These are phyloP conservation scores for Hemisphaericaspora nanyangensis DNA, from an alignment of 805 yeast genomes.

Conservation along the genomic window DNA sequence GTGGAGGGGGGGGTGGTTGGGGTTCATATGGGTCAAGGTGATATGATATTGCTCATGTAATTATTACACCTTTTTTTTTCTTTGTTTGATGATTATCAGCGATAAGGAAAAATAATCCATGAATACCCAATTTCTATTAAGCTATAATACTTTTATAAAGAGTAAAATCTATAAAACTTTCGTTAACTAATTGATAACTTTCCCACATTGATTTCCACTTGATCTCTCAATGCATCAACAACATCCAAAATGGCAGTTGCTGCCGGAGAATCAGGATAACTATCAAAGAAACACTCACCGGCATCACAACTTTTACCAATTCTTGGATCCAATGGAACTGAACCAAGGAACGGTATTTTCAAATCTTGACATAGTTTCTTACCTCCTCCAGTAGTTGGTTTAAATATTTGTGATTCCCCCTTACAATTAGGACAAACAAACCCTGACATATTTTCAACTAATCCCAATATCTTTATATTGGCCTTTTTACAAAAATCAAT, in stretches of 20 bases:
- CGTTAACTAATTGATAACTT: constrained; percentile 3
- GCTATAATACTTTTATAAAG: too few relatives aligned
- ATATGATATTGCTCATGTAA: too few relatives aligned
- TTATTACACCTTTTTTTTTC: background rate
- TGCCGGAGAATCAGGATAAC: constrained; percentile 90
- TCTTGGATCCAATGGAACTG: constrained; percentile 94
- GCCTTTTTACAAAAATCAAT: constrained; percentile 94
- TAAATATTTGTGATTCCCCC: constrained; percentile 84
- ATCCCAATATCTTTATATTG: constrained; percentile 75
- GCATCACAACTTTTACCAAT: constrained; percentile 85
- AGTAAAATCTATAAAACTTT: too few relatives aligned
- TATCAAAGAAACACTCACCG: constrained; percentile 81
- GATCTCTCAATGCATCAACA: constrained; percentile 65
- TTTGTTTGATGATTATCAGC: background rate
- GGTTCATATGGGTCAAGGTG: too few relatives aligned
- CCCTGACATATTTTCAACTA: constrained; percentile 98
- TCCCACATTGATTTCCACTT: constrained; percentile 31
- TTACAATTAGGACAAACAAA: constrained; percentile 95
- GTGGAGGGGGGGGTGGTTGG: too few relatives aligned
- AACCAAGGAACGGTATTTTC: constrained; percentile 75
- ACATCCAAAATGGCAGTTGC: constrained; percentile 80
- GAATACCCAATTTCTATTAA: background rate
- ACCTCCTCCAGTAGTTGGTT: constrained; percentile 98
- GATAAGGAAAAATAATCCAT: too few relatives aligned
- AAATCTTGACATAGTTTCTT: constrained; percentile 75